These are phyloP conservation scores for Beauveria medogensis DNA, from an alignment of 2,329 filamentous ascomycete genomes.

Conservation along the genomic window DNA sequence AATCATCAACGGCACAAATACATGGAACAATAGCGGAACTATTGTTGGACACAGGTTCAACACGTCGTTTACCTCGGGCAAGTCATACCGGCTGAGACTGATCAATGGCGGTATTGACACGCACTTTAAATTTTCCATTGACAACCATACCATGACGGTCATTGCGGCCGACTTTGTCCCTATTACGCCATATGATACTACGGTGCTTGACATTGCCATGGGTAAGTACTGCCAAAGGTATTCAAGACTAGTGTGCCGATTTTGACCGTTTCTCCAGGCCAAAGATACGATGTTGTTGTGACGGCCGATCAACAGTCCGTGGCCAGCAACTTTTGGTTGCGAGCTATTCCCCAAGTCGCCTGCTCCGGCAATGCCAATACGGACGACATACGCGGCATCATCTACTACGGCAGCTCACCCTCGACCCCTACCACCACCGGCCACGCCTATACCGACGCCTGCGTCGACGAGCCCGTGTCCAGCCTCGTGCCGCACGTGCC, in stretches of 20 bases:
- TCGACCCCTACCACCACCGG: background rate
- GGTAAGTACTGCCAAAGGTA: conserved; percentile 22
- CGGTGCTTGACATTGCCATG: conserved; percentile 41
- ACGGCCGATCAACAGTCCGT: background rate
- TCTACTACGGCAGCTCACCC: background rate
- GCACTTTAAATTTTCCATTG: conserved; percentile 42
- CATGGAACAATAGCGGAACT: conserved; percentile 12
- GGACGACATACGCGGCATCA: conserved; percentile 28
- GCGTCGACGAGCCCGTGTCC: background rate
- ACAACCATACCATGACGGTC: conserved; percentile 49
- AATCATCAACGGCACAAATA: conserved; percentile 32
- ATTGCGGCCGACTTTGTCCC: conserved; percentile 52
- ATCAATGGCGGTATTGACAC: conserved; percentile 39
- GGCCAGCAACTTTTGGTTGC: conserved; percentile 37
- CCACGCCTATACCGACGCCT: background rate
- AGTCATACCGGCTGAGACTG: conserved; percentile 38
- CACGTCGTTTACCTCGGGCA: conserved; percentile 32
- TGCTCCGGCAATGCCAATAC: conserved; percentile 33
- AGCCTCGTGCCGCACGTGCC: background rate
- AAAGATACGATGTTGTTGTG: background rate
- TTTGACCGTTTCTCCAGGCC: background rate
- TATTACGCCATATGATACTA: conserved; percentile 44
- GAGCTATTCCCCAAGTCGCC: conserved; percentile 33
- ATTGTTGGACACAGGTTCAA: conserved; percentile 26
- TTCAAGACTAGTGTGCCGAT: background rate